These are phyloP conservation scores for Candida saitoana DNA, from an alignment of 805 yeast species.

Conservation along the genomic window DNA sequence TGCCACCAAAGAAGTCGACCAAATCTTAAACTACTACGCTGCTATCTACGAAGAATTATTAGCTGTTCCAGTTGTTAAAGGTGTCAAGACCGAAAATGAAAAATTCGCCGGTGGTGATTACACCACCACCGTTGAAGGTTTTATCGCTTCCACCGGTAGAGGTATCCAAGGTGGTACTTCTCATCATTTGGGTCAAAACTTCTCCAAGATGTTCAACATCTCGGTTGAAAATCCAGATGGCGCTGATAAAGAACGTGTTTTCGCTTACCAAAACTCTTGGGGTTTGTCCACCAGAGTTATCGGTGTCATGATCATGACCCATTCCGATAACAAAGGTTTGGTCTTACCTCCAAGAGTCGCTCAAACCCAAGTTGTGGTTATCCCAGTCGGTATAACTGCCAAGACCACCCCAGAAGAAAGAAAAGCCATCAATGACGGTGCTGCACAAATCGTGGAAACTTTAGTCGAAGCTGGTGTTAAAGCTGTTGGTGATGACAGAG, in stretches of 20 bases:
- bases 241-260: slow-evolving; percentile 76
- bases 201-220: slow-evolving; percentile 97
- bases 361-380: slow-evolving; percentile 83
- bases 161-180: slow-evolving; percentile 99
- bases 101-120: slow-evolving; percentile 97
- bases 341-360: slow-evolving; percentile 98
- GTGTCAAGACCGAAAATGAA: slow-evolving; percentile 94
- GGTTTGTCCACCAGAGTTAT: slow-evolving; percentile 97
- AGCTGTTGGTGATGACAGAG: slow-evolving; percentile 83
- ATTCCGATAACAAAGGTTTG: slow-evolving; percentile 96
- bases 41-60: slow-evolving; percentile 83
- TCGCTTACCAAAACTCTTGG: slow-evolving; percentile 97
- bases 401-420: slow-evolving; percentile 78
- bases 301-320: slow-evolving; percentile 99
- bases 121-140: slow-evolving; percentile 96
- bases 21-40: slow-evolving; percentile 82
- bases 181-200: slow-evolving; percentile 96
- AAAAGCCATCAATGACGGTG: slow-evolving; percentile 63
- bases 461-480: slow-evolving; percentile 64
- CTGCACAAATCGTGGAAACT: slow-evolving; percentile 61
- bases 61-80: slow-evolving; percentile 96
- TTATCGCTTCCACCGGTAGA: slow-evolving; percentile 96
- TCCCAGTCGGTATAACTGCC: slow-evolving; percentile 92
- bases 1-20: slow-evolving; percentile 78
- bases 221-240: slow-evolving; percentile 95